phyloP scores from a whole-genome alignment of 176 grass and related monocot species.

The Zoysia pacifica region DNA sequence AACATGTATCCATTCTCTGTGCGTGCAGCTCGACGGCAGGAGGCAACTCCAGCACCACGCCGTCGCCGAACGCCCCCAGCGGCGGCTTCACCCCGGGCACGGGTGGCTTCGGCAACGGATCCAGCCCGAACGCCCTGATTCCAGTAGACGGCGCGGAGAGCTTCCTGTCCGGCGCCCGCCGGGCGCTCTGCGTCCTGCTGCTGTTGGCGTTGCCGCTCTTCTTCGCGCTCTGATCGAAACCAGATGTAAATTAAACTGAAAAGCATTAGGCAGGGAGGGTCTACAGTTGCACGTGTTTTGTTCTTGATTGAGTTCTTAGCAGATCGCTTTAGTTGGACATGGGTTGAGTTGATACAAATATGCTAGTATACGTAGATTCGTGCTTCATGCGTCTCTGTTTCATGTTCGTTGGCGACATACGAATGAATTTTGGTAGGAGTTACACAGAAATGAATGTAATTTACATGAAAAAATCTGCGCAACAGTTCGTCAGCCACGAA shows the following conservation, averaged over 20 bases:
- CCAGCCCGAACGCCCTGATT: slow-evolving; percentile 18
- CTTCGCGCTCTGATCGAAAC: slow-evolving; percentile 27
- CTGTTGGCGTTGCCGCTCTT: slow-evolving; percentile 26
- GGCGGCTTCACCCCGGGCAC: slow-evolving; percentile 38
- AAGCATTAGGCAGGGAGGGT: background rate
- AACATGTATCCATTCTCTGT: background rate
- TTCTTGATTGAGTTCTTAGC: background rate
- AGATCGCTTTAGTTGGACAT: background rate
- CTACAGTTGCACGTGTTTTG: background rate
- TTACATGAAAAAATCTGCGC: background rate
- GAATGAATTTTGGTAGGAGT: too few relatives aligned
- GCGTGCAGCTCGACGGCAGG: slow-evolving; percentile 42
- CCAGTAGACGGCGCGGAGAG: slow-evolving; percentile 37
- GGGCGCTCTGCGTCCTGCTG: slow-evolving; percentile 31
- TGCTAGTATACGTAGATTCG: too few relatives aligned
- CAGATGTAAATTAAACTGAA: slow-evolving; percentile 20
- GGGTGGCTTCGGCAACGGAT: slow-evolving; percentile 8
- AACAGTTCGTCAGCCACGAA: background rate
- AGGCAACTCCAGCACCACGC: slow-evolving; percentile 26
- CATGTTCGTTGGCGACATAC: too few relatives aligned
- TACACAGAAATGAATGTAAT: too few relatives aligned
- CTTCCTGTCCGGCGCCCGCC: slow-evolving; percentile 26
- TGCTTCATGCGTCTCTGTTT: too few relatives aligned
- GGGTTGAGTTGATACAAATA: too few relatives aligned
- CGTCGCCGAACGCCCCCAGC: slow-evolving; percentile 41